Evolutionary conservation across 306 rosid genomes (phyloP).

Genomic region (Rosa multiflora): DNA sequence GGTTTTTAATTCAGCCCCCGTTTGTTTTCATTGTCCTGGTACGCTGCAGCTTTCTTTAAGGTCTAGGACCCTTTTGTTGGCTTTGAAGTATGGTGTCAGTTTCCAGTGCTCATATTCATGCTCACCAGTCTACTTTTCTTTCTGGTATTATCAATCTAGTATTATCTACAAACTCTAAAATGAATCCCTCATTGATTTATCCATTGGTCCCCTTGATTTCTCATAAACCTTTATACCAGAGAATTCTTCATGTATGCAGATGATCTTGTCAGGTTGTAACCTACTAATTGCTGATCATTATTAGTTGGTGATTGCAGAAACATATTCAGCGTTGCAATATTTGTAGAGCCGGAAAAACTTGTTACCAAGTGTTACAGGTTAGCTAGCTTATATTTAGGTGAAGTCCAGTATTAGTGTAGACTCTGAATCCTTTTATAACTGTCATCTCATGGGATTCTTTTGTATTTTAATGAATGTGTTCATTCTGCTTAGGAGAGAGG

Average conservation of each 20-base stretch:
- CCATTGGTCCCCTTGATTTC: constrained; percentile 5
- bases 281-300: constrained; percentile 16
- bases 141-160: not conserved
- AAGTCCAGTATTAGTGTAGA: constrained; percentile 17
- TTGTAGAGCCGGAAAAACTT: constrained; percentile 74
- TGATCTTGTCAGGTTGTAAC: constrained; percentile 11
- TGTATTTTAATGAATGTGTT: constrained; percentile 8
- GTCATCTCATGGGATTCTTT: constrained; percentile 21
- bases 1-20: not conserved
- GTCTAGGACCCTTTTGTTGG: not conserved
- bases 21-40: not conserved
- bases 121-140: not conserved
- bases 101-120: not conserved
- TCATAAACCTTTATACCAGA: not conserved
- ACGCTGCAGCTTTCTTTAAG: not conserved
- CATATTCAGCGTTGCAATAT: constrained; percentile 70
- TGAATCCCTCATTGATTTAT: not conserved
- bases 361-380: constrained; percentile 90
- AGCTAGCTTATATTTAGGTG: constrained; percentile 37
- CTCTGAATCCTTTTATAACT: constrained; percentile 20
- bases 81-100: not conserved
- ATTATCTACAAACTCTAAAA: not conserved
- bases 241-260: not conserved
- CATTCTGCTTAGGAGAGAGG: constrained; percentile 66
- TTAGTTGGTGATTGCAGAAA: constrained; percentile 58